Conservation (phyloP, 2,329 filamentous ascomycete genomes). For the Metarhizium anisopliae region DNA sequence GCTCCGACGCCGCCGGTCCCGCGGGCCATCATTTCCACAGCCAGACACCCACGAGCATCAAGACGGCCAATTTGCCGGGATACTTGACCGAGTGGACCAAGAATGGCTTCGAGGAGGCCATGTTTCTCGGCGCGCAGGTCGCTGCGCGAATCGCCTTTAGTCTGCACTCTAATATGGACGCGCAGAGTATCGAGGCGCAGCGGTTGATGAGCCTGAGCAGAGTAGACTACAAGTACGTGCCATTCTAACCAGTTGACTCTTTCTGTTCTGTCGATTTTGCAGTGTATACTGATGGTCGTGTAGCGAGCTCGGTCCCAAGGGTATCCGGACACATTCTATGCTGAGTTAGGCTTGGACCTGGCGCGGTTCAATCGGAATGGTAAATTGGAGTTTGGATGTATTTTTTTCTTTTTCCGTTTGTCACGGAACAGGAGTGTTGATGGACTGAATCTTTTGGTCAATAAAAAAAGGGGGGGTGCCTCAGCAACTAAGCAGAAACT, state of each 20-base stretch:
- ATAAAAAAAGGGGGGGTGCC: background rate
- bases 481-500: background rate
- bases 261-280: background rate
- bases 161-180: slow-evolving; percentile 46
- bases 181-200: slow-evolving; percentile 41
- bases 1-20: slow-evolving; percentile 29
- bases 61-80: slow-evolving; percentile 65
- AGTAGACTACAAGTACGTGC: slow-evolving; percentile 52
- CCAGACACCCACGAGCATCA: slow-evolving; percentile 77
- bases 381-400: background rate
- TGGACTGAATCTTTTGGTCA: background rate
- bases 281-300: slow-evolving; percentile 7
- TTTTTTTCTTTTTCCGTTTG: background rate
- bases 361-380: background rate
- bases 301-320: slow-evolving; percentile 47
- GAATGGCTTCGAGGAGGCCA: slow-evolving; percentile 67
- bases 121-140: slow-evolving; percentile 81
- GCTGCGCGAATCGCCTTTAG: slow-evolving; percentile 57
- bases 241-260: background rate
- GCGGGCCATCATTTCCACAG: slow-evolving; percentile 46
- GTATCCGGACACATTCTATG: slow-evolving; percentile 44
- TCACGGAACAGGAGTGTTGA: background rate
- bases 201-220: slow-evolving; percentile 47
- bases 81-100: slow-evolving; percentile 91
- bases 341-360: slow-evolving; percentile 26